Conservation (phyloP, 495 filamentous ascomycete genomes). For the Achaetomiella virescens region DNA sequence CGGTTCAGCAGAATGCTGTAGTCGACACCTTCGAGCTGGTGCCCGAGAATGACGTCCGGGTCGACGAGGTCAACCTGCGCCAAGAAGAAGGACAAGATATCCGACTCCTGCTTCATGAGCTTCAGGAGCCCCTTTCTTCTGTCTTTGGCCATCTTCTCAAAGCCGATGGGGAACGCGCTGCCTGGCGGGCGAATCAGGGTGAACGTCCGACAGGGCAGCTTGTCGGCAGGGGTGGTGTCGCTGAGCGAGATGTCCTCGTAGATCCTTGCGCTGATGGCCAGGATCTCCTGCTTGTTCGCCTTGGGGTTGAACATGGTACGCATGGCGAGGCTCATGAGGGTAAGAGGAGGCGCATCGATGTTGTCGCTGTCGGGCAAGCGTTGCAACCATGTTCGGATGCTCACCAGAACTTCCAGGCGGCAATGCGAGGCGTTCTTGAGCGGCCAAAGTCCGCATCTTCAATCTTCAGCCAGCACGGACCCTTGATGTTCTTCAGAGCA, state of each 20-base stretch:
- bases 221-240: constrained; percentile 82
- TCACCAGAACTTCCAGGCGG: constrained; percentile 79
- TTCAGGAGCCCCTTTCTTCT: constrained; percentile 66
- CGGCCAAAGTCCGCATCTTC: constrained; percentile 71
- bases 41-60: constrained; percentile 92
- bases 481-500: constrained; percentile 97
- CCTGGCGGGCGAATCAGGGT: constrained; percentile 81
- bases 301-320: constrained; percentile 83
- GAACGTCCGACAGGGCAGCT: constrained; percentile 81
- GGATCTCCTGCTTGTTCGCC: constrained; percentile 93
- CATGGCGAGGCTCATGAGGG: constrained; percentile 88
- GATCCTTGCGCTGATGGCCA: constrained; percentile 81
- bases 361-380: constrained; percentile 69
- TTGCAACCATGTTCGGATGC: constrained; percentile 65
- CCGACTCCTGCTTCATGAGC: constrained; percentile 72
- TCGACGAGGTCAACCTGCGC: constrained; percentile 81
- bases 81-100: constrained; percentile 78
- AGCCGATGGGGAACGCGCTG: constrained; percentile 71
- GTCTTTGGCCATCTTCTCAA: constrained; percentile 60
- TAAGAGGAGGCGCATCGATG: constrained; percentile 76
- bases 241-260: constrained; percentile 85
- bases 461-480: constrained; percentile 93
- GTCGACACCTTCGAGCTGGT: constrained; percentile 93
- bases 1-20: constrained; percentile 85
- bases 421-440: constrained; percentile 95